Conservation (phyloP, 2,329 filamentous ascomycete genomes). For the Conoideocrella luteorostrata region DNA sequence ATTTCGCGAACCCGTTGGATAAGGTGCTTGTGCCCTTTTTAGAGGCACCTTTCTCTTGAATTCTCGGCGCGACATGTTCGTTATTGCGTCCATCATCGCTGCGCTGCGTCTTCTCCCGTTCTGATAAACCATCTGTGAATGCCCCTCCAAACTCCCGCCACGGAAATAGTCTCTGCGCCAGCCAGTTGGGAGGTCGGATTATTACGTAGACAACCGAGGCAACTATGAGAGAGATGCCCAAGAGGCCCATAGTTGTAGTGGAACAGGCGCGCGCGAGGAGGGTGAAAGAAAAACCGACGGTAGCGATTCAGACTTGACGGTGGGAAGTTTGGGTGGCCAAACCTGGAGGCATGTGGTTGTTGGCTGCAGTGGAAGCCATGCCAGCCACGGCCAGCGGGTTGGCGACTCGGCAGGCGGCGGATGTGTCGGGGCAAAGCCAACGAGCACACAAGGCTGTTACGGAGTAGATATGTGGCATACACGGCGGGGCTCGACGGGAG, state of each 20-base stretch:
- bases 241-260: constrained; percentile 22
- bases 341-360: too few relatives aligned
- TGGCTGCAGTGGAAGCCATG: too few relatives aligned
- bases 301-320: too few relatives aligned
- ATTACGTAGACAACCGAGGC: constrained; percentile 53
- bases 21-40: not conserved
- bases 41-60: not conserved
- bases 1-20: not conserved
- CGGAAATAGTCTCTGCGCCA: constrained; percentile 24
- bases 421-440: too few relatives aligned
- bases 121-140: constrained; percentile 6
- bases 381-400: too few relatives aligned
- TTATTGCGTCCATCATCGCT: not conserved
- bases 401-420: too few relatives aligned
- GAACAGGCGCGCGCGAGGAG: not conserved
- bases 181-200: constrained; percentile 46
- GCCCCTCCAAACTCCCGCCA: constrained; percentile 14
- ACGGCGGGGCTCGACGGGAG: too few relatives aligned
- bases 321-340: too few relatives aligned
- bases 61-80: constrained; percentile 4
- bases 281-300: not conserved
- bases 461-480: too few relatives aligned
- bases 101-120: not conserved
- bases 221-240: constrained; percentile 57
- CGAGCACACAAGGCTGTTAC: too few relatives aligned